Evolutionary conservation across 2,329 filamentous ascomycete genomes (phyloP), one percentile per base, ranked within the genome.

Genomic region (Sporothrix pallida): DNA sequence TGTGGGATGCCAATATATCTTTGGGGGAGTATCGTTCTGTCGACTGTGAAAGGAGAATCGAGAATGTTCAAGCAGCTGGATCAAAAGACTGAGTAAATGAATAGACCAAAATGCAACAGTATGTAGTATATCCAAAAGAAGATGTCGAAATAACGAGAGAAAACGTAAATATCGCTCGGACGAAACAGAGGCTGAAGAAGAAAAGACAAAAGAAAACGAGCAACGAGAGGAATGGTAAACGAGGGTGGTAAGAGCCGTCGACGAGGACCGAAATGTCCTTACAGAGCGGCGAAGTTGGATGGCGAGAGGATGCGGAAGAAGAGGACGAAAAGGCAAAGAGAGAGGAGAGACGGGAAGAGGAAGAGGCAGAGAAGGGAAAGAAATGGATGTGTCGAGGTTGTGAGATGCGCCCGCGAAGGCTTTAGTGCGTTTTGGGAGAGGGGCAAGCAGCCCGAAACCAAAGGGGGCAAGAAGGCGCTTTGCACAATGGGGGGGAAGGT

Each of bases 391-490:
- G 54, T 71, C 10, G 71, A 44, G 54, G 72, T 50, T 62, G 72
- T 17, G 63, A 63, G 72, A 73, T 73, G 72, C 72, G 72, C 54
- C 72, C 42, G 50, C 54, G 23, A 50, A 72, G 60, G 31, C 63
- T 9, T 65, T 58, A 58, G 60, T 58, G 62, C 31, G 48, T 67
- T 56, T 67, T 50, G 52, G 62, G 72, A 62, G 69, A 74, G 72
- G 69, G 69, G 69, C 69, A 60, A 31, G 23, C 56, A 58, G 56
- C 15, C 44, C 44, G 58, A 60, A 42, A 54, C 56, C 46, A 48
- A 73, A 52, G 48, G 37, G 70, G 62, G 62, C 62, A 67, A 48
- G 62, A 67, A 37, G 62, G 62, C 42, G 48, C n/a, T 48, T 48
- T 65, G n/a, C 62, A 54, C 12, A 46, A 50, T 46, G 37, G 23